These are phyloP conservation scores for Termitomyces titanicus DNA, from an alignment of 768 basidiomycete genomes.

Conservation along the genomic window DNA sequence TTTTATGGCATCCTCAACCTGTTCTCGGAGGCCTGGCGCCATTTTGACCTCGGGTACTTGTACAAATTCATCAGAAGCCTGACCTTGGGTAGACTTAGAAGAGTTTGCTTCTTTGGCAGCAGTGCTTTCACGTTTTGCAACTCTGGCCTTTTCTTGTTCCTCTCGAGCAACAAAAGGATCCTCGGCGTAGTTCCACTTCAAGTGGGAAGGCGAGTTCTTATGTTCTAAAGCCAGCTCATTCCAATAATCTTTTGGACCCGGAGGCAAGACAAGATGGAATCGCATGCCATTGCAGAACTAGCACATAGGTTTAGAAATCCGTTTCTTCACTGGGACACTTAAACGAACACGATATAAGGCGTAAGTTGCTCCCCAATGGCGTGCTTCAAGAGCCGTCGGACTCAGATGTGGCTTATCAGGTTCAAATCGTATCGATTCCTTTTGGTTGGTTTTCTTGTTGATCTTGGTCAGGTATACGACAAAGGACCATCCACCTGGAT, in stretches of 20 bases:
- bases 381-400: constrained; percentile 74
- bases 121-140: constrained; percentile 40
- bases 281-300: constrained; percentile 77
- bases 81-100: constrained; percentile 16
- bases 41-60: constrained; percentile 77
- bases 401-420: constrained; percentile 69
- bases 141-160: constrained; percentile 63
- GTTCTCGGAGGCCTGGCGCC: constrained; percentile 69
- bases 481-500: constrained; percentile 56
- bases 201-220: constrained; percentile 60
- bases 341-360: constrained; percentile 80
- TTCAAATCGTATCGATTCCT: constrained; percentile 66
- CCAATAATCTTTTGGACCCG: constrained; percentile 89
- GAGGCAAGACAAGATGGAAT: constrained; percentile 73
- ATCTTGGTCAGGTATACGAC: constrained; percentile 60
- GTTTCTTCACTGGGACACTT: constrained; percentile 8
- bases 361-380: constrained; percentile 89
- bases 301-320: constrained; percentile 21
- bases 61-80: constrained; percentile 34
- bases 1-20: constrained; percentile 79
- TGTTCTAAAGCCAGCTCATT: constrained; percentile 68
- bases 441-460: constrained; percentile 68
- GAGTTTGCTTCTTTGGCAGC: constrained; percentile 10
- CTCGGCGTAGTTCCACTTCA: constrained; percentile 82
- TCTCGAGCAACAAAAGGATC: constrained; percentile 81